These are phyloP conservation scores for Vararia minispora DNA, from an alignment of 768 basidiomycete genomes.

Conservation along the genomic window DNA sequence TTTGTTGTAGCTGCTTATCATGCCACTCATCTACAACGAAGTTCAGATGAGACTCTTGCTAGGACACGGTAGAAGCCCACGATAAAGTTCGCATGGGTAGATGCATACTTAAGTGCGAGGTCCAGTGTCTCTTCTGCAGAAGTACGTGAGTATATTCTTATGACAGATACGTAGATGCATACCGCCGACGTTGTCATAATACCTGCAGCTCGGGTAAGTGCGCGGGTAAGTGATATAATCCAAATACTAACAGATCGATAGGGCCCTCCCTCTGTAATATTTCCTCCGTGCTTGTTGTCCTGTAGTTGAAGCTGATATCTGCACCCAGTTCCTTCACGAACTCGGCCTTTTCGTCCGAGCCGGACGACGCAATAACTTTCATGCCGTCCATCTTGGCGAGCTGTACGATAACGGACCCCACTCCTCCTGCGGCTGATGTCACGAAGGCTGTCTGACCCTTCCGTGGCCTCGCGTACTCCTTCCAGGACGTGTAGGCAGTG, in stretches of 20 bases:
- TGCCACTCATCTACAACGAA: constrained; percentile 17
- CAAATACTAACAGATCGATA: constrained; percentile 42
- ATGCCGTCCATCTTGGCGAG: constrained; percentile 31
- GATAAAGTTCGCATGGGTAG: constrained; percentile 14
- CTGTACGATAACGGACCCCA: constrained; percentile 25
- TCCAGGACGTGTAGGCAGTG: constrained; percentile 31
- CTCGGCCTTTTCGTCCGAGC: constrained; percentile 60
- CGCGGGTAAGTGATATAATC: no score
- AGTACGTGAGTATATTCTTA: constrained; percentile 24
- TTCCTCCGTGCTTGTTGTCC: constrained; percentile 41
- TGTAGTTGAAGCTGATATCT: constrained; percentile 67
- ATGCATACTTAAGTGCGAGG: constrained; percentile 15
- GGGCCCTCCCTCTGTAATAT: constrained; percentile 47
- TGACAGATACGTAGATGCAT: no score
- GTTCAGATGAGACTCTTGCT: neutral
- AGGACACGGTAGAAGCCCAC: constrained; percentile 6
- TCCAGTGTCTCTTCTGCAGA: constrained; percentile 22
- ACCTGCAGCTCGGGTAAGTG: no score
- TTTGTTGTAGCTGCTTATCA: neutral
- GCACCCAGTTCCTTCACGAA: constrained; percentile 51
- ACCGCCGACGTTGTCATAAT: neutral
- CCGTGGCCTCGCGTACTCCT: constrained; percentile 28
- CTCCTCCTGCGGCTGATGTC: constrained; percentile 28
- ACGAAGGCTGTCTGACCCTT: constrained; percentile 44
- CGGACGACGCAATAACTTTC: constrained; percentile 63